Conservation (phyloP, 495 filamentous ascomycete genomes). For the Xylaria grammica region DNA sequence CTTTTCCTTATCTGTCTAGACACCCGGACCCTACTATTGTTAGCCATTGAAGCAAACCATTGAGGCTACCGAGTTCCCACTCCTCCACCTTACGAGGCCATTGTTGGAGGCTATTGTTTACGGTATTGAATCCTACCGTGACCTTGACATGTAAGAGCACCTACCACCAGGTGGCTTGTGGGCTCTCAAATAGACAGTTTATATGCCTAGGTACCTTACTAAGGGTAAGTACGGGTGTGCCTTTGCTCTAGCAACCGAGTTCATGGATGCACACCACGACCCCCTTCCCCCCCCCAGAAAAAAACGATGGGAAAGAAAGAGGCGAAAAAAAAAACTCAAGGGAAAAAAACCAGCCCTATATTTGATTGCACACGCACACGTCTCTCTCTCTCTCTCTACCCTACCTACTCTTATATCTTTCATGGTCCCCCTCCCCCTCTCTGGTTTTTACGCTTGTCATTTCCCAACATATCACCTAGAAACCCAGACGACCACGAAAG, state of each 20-base stretch:
- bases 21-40: no score
- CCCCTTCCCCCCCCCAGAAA: no score
- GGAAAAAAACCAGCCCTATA: no score
- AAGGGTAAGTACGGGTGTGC: not conserved
- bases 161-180: not conserved
- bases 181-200: not conserved
- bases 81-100: not conserved
- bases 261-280: no score
- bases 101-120: constrained; percentile 7
- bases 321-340: no score
- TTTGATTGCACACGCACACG: no score
- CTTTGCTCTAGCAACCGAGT: no score
- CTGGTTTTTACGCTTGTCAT: not conserved
- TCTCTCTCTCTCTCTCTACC: no score
- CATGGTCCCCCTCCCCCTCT: not conserved
- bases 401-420: no score
- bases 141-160: not conserved
- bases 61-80: not conserved
- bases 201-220: not conserved
- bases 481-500: not conserved
- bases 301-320: no score
- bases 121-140: no score
- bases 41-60: not conserved
- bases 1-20: constrained; percentile 11
- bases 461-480: not conserved